These are phyloP conservation scores for Penicillium sp. DNA, from an alignment of 2,329 filamentous ascomycete species.

Conservation along the genomic window DNA sequence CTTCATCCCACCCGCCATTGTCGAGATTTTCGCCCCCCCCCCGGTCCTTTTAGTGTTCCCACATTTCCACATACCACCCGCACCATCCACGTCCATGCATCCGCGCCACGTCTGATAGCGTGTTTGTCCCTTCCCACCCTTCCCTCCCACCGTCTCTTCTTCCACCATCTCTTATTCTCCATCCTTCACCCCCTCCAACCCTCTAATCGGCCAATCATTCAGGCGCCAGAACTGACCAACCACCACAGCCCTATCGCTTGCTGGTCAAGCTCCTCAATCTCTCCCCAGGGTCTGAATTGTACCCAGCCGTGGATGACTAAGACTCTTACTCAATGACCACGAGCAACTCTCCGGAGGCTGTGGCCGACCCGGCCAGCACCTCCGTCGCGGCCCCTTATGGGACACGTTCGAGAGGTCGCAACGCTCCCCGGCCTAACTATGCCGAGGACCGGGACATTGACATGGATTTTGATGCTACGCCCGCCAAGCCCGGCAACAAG, in stretches of 20 bases:
- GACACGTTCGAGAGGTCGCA: slow-evolving; percentile 89
- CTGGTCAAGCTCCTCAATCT: slow-evolving; percentile 19
- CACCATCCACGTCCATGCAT: slow-evolving; percentile 23
- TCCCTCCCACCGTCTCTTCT: not conserved
- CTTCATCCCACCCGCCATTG: slow-evolving; percentile 19
- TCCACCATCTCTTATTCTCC: slow-evolving; percentile 1
- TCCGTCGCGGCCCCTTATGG: slow-evolving; percentile 74
- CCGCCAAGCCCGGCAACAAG: slow-evolving; percentile 36
- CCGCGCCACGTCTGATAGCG: slow-evolving; percentile 20
- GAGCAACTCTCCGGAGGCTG: slow-evolving; percentile 45
- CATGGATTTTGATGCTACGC: slow-evolving; percentile 72
- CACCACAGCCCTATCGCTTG: slow-evolving; percentile 8
- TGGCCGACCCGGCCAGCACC: slow-evolving; percentile 40
- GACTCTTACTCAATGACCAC: slow-evolving; percentile 48
- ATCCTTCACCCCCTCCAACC: not conserved
- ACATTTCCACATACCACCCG: slow-evolving; percentile 23
- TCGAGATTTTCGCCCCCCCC: slow-evolving; percentile 26
- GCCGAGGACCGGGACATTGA: slow-evolving; percentile 92
- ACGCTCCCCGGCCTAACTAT: slow-evolving; percentile 84
- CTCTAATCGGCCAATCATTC: not conserved
- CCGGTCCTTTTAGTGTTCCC: slow-evolving; percentile 17
- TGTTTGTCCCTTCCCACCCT: slow-evolving; percentile 14
- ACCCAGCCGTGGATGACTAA: slow-evolving; percentile 37
- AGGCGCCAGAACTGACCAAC: slow-evolving; percentile 14
- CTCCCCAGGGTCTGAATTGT: slow-evolving; percentile 20